These are phyloP conservation scores for Rutstroemia sp. DNA, from an alignment of 2,329 filamentous ascomycete species.

Conservation along the genomic window DNA sequence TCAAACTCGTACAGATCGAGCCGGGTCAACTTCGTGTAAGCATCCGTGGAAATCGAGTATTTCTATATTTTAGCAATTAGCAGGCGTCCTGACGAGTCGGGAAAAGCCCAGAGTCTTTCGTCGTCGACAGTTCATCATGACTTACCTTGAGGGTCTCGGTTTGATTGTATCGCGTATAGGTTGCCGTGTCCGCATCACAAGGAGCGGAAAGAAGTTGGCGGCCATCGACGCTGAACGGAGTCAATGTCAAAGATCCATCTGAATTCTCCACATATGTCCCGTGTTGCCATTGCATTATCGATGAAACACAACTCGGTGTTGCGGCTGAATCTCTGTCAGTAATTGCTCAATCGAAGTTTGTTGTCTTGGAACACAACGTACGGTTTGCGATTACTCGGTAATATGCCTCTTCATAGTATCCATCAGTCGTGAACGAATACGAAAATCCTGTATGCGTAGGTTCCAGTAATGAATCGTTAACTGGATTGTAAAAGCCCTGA, in stretches of 20 bases:
- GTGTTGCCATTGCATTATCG: slow-evolving; percentile 68
- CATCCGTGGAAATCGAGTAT: slow-evolving; percentile 41
- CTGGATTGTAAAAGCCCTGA: slow-evolving; percentile 63
- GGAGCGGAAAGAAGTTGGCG: slow-evolving; percentile 59
- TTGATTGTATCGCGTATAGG: slow-evolving; percentile 62
- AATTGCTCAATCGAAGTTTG: slow-evolving; percentile 1
- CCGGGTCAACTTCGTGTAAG: slow-evolving; percentile 53
- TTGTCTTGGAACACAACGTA: slow-evolving; percentile 32
- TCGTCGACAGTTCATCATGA: neutral
- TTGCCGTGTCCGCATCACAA: slow-evolving; percentile 43
- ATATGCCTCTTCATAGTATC: slow-evolving; percentile 61
- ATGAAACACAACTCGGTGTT: slow-evolving; percentile 52
- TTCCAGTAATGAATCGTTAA: slow-evolving; percentile 58
- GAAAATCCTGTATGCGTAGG: slow-evolving; percentile 61
- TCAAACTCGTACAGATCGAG: slow-evolving; percentile 59
- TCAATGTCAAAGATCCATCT: slow-evolving; percentile 52
- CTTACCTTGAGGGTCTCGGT: slow-evolving; percentile 53
- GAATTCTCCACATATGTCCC: slow-evolving; percentile 49
- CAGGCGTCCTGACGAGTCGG: no score
- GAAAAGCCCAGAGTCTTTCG: no score
- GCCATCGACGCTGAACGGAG: slow-evolving; percentile 58
- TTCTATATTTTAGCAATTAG: slow-evolving; percentile 21
- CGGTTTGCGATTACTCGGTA: slow-evolving; percentile 64
- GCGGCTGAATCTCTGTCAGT: slow-evolving; percentile 36
- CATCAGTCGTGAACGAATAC: slow-evolving; percentile 64